A percentile compares a stretch with the other conserved stretches of the same genome.
These are phyloP conservation scores for Curvularia sp. DNA, from an alignment of 2,329 filamentous ascomycete genomes.

Conservation along the genomic window DNA sequence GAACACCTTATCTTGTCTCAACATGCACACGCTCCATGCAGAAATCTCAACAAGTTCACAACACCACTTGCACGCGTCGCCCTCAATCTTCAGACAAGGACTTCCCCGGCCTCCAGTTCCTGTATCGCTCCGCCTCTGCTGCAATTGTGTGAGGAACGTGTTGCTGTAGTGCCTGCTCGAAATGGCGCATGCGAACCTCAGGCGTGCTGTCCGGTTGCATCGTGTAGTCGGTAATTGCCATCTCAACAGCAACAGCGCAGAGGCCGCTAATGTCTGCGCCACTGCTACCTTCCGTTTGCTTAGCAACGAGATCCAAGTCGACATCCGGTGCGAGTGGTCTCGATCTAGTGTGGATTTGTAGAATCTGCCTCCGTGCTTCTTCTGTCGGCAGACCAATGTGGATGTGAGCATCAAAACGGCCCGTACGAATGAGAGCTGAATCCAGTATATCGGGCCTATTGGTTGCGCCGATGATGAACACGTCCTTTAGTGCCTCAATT, in stretches of 20 bases:
- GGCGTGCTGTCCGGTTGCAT: conserved; percentile 30
- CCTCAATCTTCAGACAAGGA: conserved; percentile 34
- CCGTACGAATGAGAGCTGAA: conserved; percentile 82
- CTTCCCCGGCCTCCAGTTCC: conserved; percentile 50
- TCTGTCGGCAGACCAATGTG: conserved; percentile 84
- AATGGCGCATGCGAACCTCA: conserved; percentile 56
- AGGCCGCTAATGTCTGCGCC: conserved; percentile 80
- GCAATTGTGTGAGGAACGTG: conserved; percentile 53
- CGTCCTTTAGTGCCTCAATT: conserved; percentile 81
- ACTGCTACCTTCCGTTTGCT: conserved; percentile 75
- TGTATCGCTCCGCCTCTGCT: conserved; percentile 52
- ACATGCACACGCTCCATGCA: neutral
- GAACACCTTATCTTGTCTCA: neutral
- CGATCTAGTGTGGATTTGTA: conserved; percentile 69
- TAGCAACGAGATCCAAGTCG: conserved; percentile 68
- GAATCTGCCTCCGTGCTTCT: conserved; percentile 76
- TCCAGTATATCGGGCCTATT: conserved; percentile 89
- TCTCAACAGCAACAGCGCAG: conserved; percentile 51
- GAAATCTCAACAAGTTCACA: neutral
- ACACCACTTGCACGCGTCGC: neutral
- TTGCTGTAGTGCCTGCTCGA: conserved; percentile 53
- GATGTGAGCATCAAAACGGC: conserved; percentile 82
- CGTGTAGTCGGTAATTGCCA: conserved; percentile 45
- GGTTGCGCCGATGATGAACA: conserved; percentile 88
- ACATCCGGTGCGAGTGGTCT: conserved; percentile 69